phyloP scores from a whole-genome alignment of 345 rosid species.

The Eucalyptus cladocalyx region DNA sequence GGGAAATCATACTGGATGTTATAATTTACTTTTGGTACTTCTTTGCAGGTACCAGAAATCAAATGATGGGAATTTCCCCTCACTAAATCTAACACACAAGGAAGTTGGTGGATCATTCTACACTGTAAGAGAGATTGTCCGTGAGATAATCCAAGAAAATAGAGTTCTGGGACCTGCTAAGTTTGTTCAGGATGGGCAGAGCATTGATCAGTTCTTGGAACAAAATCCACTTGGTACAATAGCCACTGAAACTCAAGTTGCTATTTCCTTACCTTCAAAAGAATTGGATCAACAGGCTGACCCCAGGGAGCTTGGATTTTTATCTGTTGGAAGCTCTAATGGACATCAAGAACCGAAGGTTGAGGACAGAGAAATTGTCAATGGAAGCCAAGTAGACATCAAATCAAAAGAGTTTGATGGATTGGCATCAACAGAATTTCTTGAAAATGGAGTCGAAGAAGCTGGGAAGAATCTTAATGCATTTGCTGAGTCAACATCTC shows the following conservation, averaged over 20 bases:
- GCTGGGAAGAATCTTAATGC: neutral
- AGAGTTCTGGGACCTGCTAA: conserved; percentile 86
- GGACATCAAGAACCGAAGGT: conserved; percentile 6
- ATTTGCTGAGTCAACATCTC: neutral
- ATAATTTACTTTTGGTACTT: neutral
- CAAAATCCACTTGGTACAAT: conserved; percentile 47
- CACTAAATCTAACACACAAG: conserved; percentile 79
- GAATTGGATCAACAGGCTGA: neutral
- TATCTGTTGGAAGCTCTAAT: conserved; percentile 1
- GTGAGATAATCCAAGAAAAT: conserved; percentile 96
- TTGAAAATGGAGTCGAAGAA: conserved; percentile 1
- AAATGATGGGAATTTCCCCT: conserved; percentile 71
- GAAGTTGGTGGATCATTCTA: conserved; percentile 98
- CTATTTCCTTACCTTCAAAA: conserved; percentile 7
- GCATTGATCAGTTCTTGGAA: conserved; percentile 18
- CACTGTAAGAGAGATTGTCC: conserved; percentile 84
- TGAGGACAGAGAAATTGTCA: conserved; percentile 8
- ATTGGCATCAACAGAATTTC: neutral
- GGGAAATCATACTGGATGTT: neutral
- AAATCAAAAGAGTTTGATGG: conserved; percentile 9
- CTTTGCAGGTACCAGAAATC: conserved; percentile 57
- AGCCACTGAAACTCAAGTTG: conserved; percentile 31
- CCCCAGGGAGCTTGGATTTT: conserved; percentile 1
- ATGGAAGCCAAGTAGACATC: conserved; percentile 9
- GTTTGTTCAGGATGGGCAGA: conserved; percentile 18